A percentile compares a stretch with the other conserved stretches of the same genome.
Evolutionary conservation across 306 rosid species (phyloP).

Genomic region (Glycine latifolia): DNA sequence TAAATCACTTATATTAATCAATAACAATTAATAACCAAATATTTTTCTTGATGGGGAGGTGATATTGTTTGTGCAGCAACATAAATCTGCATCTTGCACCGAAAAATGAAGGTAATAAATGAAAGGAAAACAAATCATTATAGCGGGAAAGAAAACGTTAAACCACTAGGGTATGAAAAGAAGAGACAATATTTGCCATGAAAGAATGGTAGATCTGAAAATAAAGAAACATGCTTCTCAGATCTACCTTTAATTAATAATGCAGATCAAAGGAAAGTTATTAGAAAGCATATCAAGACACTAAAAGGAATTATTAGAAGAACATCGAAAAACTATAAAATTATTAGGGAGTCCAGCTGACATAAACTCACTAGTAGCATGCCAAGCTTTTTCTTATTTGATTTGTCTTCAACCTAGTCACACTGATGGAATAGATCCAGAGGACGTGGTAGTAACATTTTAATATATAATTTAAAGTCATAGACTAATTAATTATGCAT

Average conservation of each 20-base stretch:
- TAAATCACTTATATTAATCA: not conserved
- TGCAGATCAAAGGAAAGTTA: conserved; percentile 30
- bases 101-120: not conserved
- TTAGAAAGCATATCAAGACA: not conserved
- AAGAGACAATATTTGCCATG: not conserved
- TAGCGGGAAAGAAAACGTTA: not conserved
- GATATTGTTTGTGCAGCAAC: not conserved
- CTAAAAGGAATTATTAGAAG: not conserved
- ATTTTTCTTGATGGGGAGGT: not conserved
- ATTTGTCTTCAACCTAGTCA: conserved; percentile 4
- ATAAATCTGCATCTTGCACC: not conserved
- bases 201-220: conserved; percentile 23
- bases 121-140: not conserved
- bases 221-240: not conserved
- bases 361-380: not conserved
- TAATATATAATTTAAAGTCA: too few relatives aligned
- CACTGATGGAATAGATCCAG: not conserved
- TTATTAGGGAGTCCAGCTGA: not conserved
- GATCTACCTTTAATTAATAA: conserved; percentile 16
- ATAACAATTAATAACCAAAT: not conserved
- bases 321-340: not conserved
- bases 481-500: too few relatives aligned
- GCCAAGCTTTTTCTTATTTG: not conserved
- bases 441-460: not conserved
- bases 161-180: not conserved